Percentiles rank a stretch among this genome's conserved stretches.
phyloP scores from a whole-genome alignment of 345 rosid genomes.

The Cardiospermum halicacabum region DNA sequence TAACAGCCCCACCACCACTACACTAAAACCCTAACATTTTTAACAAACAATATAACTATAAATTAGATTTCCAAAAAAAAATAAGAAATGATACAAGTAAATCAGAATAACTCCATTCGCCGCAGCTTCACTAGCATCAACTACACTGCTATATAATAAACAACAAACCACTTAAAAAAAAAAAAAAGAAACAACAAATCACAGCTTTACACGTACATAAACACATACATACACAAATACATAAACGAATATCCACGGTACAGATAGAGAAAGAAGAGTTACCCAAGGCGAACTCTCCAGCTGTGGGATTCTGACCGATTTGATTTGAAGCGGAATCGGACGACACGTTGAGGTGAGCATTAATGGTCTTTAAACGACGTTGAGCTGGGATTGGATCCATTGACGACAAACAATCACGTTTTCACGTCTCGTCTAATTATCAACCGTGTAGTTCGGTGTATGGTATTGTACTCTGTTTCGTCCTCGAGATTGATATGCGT shows the following conservation, averaged over 20 bases:
- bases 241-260: no score
- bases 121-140: background rate
- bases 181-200: background rate
- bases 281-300: conserved; percentile 79
- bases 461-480: background rate
- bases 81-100: background rate
- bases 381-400: conserved; percentile 58
- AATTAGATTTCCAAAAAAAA: background rate
- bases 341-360: conserved; percentile 49
- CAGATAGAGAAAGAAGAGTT: background rate
- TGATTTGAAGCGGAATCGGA: conserved; percentile 27
- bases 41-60: background rate
- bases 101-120: background rate
- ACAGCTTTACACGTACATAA: background rate
- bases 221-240: background rate
- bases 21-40: background rate
- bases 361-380: conserved; percentile 67
- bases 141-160: background rate
- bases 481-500: background rate
- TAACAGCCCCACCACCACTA: background rate
- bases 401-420: background rate
- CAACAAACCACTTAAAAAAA: background rate
- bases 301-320: conserved; percentile 49
- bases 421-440: background rate
- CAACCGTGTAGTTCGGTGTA: background rate